These are phyloP conservation scores for Angomonas ambiguus DNA, from an alignment of 208 protist genomes.

Conservation along the genomic window DNA sequence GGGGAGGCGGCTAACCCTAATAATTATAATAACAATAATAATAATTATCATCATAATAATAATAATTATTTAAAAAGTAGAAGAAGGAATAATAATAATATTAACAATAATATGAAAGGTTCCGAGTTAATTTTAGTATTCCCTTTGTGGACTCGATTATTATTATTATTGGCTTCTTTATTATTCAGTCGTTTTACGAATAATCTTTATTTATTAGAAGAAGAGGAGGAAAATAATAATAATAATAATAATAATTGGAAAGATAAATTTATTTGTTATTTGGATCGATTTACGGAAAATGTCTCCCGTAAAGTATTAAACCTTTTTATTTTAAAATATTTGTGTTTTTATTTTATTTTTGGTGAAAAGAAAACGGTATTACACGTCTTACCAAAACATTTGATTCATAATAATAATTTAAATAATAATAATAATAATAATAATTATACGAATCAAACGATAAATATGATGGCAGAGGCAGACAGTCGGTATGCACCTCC, in stretches of 20 bases:
- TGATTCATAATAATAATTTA: no score
- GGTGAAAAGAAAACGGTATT: neutral
- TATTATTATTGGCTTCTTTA: neutral
- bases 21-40: neutral
- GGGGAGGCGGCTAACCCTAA: no score
- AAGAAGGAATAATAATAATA: no score
- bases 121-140: neutral
- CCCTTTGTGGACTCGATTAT: conserved; percentile 9
- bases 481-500: no score
- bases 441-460: no score
- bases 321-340: neutral
- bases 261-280: neutral
- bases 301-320: neutral
- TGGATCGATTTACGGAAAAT: neutral
- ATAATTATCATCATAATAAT: neutral
- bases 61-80: neutral
- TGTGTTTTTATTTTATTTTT: neutral
- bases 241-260: conserved; percentile 7
- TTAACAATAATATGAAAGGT: no score
- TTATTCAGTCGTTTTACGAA: conserved; percentile 9
- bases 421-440: no score
- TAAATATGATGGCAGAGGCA: no score
- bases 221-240: no score
- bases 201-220: neutral
- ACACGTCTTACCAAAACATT: neutral